Evolutionary conservation across 2,329 filamentous ascomycete species (phyloP).

Genomic region (Keithomyces neogunnii): DNA sequence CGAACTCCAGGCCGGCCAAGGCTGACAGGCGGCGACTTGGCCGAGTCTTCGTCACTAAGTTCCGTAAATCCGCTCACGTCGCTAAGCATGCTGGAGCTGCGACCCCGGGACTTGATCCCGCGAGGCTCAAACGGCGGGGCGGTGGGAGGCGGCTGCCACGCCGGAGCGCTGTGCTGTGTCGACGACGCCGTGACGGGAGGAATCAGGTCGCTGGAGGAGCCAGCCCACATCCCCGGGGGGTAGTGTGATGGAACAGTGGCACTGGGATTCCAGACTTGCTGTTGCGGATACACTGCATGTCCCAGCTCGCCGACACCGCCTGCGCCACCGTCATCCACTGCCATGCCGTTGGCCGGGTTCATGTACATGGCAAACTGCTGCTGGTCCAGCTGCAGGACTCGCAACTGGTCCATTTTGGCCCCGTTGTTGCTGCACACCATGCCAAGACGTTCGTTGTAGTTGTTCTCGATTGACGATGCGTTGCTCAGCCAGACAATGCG

Average conservation of each 20-base stretch:
- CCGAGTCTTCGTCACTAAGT: conserved; percentile 43
- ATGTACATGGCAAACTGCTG: conserved; percentile 24
- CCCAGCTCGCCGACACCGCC: conserved; percentile 9
- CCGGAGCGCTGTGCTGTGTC: conserved; percentile 21
- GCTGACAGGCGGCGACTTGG: conserved; percentile 13
- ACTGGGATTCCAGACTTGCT: conserved; percentile 26
- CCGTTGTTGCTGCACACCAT: conserved; percentile 26
- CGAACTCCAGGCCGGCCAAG: conserved; percentile 4
- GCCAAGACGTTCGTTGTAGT: conserved; percentile 34
- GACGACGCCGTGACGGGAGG: conserved; percentile 21
- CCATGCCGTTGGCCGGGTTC: conserved; percentile 21
- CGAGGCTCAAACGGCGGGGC: conserved; percentile 26
- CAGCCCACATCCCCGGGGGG: conserved; percentile 27
- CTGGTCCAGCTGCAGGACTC: conserved; percentile 22
- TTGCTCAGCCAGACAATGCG: conserved; percentile 39
- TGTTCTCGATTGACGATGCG: conserved; percentile 34
- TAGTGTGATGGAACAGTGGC: conserved; percentile 25
- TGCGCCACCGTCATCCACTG: conserved; percentile 17
- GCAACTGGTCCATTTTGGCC: conserved; percentile 20
- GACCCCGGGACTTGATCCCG: conserved; percentile 39
- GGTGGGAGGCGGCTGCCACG: conserved; percentile 30
- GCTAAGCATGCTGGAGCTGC: conserved; percentile 60
- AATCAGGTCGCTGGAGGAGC: conserved; percentile 23
- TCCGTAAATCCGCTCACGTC: conserved; percentile 60
- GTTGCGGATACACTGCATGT: conserved; percentile 12